These are phyloP conservation scores for Sequoia sempervirens DNA, from an alignment of 75 land plant genomes.

Conservation along the genomic window DNA sequence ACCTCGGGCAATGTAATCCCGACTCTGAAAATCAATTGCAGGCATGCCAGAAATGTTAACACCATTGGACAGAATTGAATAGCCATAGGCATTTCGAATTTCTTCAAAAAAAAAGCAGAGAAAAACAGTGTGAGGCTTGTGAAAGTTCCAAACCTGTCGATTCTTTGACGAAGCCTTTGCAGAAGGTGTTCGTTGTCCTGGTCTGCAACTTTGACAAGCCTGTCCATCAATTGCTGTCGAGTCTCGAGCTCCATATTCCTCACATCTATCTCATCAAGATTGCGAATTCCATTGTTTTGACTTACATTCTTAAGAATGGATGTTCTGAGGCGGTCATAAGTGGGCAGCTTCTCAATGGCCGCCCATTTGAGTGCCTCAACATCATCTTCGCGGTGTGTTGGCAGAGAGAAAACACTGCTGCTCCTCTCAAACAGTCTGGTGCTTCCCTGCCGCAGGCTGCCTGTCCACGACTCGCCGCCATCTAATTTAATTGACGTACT, in stretches of 20 bases:
- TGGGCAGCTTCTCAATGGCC: constrained; percentile 38
- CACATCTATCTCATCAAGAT: constrained; percentile 31
- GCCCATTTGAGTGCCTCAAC: constrained; percentile 37
- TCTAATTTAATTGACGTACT: neutral
- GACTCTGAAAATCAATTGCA: neutral
- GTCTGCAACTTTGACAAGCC: constrained; percentile 60
- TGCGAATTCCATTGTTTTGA: neutral
- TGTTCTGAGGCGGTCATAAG: constrained; percentile 19
- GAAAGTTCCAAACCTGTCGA: constrained; percentile 42
- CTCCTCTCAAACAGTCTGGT: neutral
- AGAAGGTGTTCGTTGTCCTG: constrained; percentile 78
- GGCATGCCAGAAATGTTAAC: constrained; percentile 9
- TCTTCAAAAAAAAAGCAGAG: neutral
- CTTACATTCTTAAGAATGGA: constrained; percentile 15
- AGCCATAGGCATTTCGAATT: neutral
- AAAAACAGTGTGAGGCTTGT: neutral
- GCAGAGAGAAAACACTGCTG: neutral
- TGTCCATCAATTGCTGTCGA: constrained; percentile 47
- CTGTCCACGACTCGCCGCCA: neutral
- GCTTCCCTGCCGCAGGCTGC: neutral
- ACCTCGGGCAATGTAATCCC: constrained; percentile 11
- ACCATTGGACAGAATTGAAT: neutral
- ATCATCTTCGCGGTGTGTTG: neutral
- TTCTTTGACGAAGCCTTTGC: constrained; percentile 49
- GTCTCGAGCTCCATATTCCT: constrained; percentile 37